Percentiles rank a stretch among this genome's conserved stretches.
These are phyloP conservation scores for Leccinum variicolor DNA, from an alignment of 768 basidiomycete species.

Conservation along the genomic window DNA sequence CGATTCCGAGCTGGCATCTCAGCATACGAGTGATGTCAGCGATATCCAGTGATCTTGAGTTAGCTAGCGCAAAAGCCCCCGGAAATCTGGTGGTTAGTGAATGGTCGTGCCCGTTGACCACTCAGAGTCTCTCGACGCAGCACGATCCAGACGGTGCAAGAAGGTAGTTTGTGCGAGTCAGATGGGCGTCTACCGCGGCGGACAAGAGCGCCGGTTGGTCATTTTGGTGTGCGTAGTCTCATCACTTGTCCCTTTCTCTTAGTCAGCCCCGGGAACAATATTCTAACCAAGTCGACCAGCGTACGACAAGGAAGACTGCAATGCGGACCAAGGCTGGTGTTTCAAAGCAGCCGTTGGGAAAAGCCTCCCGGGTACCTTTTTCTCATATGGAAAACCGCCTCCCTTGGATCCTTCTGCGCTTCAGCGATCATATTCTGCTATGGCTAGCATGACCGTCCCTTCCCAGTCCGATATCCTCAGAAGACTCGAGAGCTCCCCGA, in stretches of 20 bases:
- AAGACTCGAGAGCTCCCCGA: neutral
- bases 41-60: constrained; percentile 7
- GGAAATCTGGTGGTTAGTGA: constrained; percentile 49
- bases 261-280: neutral
- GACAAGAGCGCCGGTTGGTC: constrained; percentile 59
- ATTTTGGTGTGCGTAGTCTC: constrained; percentile 57
- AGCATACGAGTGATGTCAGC: constrained; percentile 40
- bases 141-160: constrained; percentile 42
- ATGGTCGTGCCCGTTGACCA: constrained; percentile 49
- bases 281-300: constrained; percentile 32
- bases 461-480: constrained; percentile 13
- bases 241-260: neutral
- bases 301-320: constrained; percentile 60
- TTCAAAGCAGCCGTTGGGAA: constrained; percentile 59
- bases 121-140: constrained; percentile 48
- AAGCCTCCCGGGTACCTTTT: constrained; percentile 56
- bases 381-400: constrained; percentile 40
- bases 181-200: constrained; percentile 53
- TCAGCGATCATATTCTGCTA: constrained; percentile 17
- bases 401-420: constrained; percentile 19
- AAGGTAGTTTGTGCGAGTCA: constrained; percentile 56
- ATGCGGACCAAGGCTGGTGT: constrained; percentile 63
- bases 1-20: constrained; percentile 38
- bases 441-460: constrained; percentile 12
- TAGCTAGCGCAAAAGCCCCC: constrained; percentile 31